Conservation (phyloP, 1,139 yeast species). For the Sugiyamaella castrensis region DNA sequence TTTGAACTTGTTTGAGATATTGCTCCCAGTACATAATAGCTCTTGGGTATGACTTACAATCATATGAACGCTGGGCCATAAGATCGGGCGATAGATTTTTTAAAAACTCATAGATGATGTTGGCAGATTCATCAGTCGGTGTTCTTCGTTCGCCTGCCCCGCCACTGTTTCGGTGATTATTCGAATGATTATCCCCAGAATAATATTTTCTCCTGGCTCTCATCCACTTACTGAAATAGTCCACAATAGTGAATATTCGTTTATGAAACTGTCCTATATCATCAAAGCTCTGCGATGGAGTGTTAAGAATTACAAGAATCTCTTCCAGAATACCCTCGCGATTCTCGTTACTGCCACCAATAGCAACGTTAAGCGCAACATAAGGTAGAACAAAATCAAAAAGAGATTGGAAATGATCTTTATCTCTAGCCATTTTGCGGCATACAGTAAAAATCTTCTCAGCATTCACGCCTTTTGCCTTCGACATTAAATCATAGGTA, state of each 20-base stretch:
- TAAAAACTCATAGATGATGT: slow-evolving; percentile 45
- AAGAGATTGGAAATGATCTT: slow-evolving; percentile 59
- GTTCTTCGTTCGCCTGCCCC: neutral
- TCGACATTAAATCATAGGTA: slow-evolving; percentile 61
- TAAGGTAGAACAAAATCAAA: slow-evolving; percentile 79
- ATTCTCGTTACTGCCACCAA: slow-evolving; percentile 48
- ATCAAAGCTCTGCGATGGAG: slow-evolving; percentile 49
- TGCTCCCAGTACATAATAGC: slow-evolving; percentile 88
- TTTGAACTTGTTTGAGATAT: slow-evolving; percentile 49
- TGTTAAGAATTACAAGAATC: slow-evolving; percentile 54
- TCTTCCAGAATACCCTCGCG: slow-evolving; percentile 53
- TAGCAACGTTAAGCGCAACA: slow-evolving; percentile 63
- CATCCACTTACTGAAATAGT: slow-evolving; percentile 80
- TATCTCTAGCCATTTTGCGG: slow-evolving; percentile 60
- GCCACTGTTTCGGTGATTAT: neutral
- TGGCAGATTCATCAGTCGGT: slow-evolving; percentile 20
- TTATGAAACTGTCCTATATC: slow-evolving; percentile 56
- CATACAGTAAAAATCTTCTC: slow-evolving; percentile 60
- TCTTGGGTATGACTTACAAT: slow-evolving; percentile 82
- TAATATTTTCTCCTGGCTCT: slow-evolving; percentile 35
- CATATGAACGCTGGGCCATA: slow-evolving; percentile 75
- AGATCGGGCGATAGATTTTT: slow-evolving; percentile 59
- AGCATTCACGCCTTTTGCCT: slow-evolving; percentile 42
- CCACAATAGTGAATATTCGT: slow-evolving; percentile 72
- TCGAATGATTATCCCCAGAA: slow-evolving; percentile 2